phyloP scores from a whole-genome alignment of 106 monocot species.

The Dactylorhiza incarnata region DNA sequence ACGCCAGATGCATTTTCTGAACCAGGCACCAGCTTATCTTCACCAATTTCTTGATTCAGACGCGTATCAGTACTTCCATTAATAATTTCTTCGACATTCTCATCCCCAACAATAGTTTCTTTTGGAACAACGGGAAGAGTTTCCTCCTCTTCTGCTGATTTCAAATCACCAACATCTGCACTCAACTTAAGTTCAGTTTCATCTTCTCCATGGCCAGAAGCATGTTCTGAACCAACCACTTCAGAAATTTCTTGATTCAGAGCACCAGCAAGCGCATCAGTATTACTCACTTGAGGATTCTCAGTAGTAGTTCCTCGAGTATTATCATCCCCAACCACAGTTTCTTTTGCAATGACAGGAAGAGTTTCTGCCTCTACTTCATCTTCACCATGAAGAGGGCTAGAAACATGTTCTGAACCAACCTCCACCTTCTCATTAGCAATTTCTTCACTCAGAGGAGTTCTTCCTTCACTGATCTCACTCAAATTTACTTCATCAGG shows the following conservation, averaged over 20 bases:
- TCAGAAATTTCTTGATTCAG: too few species aligned
- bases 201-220: neutral
- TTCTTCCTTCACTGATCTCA: neutral
- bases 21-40: neutral
- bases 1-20: neutral
- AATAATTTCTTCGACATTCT: neutral
- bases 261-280: too few species aligned
- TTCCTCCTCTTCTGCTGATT: neutral
- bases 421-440: neutral
- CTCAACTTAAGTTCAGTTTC: neutral
- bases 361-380: neutral
- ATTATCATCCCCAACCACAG: too few species aligned
- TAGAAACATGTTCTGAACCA: slow-evolving; percentile 2
- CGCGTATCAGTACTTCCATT: neutral
- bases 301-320: neutral
- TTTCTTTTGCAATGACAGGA: too few species aligned
- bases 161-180: neutral
- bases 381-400: neutral
- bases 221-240: too few species aligned
- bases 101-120: neutral
- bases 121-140: neutral
- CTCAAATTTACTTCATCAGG: neutral
- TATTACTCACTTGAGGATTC: neutral
- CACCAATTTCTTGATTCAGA: neutral
- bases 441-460: neutral